Evolutionary conservation across 176 grass and related monocot genomes (phyloP).

Genomic region (Aegilops sharonensis): DNA sequence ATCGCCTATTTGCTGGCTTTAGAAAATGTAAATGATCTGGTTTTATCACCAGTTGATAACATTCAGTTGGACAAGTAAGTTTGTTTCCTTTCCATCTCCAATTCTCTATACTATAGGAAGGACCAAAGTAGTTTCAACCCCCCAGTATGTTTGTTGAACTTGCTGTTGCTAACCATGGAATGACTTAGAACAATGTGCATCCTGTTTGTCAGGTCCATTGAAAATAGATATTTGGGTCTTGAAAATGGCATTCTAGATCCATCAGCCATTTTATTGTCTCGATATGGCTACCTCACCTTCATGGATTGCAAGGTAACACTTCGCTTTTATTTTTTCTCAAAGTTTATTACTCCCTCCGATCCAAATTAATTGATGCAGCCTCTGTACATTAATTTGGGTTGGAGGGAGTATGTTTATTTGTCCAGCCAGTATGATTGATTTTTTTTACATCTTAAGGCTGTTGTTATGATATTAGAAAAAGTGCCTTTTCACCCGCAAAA

Average conservation of each 20-base stretch:
- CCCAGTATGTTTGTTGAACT: conserved; percentile 20
- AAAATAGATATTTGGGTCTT: conserved; percentile 88
- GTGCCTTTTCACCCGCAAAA: neutral
- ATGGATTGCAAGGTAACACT: conserved; percentile 89
- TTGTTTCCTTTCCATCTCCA: neutral
- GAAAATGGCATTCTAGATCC: conserved; percentile 97
- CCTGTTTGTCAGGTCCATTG: conserved; percentile 61
- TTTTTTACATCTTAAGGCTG: neutral
- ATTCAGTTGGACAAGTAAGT: conserved; percentile 88
- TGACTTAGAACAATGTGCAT: neutral
- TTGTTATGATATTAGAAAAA: neutral
- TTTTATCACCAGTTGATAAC: conserved; percentile 67
- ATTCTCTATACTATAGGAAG: neutral
- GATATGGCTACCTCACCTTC: conserved; percentile 78
- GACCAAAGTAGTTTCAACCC: neutral
- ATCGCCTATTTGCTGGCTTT: conserved; percentile 94
- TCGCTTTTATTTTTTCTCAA: neutral
- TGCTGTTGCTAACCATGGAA: neutral
- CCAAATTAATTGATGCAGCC: no score
- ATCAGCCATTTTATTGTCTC: conserved; percentile 88
- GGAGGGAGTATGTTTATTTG: conserved; percentile 7
- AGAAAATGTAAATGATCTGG: conserved; percentile 70
- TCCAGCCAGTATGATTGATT: neutral
- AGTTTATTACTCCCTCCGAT: conserved; percentile 4
- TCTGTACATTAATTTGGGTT: no score